Base-by-base conservation (phyloP, 495 filamentous ascomycete species). In the Penicilliopsis zonata region DNA sequence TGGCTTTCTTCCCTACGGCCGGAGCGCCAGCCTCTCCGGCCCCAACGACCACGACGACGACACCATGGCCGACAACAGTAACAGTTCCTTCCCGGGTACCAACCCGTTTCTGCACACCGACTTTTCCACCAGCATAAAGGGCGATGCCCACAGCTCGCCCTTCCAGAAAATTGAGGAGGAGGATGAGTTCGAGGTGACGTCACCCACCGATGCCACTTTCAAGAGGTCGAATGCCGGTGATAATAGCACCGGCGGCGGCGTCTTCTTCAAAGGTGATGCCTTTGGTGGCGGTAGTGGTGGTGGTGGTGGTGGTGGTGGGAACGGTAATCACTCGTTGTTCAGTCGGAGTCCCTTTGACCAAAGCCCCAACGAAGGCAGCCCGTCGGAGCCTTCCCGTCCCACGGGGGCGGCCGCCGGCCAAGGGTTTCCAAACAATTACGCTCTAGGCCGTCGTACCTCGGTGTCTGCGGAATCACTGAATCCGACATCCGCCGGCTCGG, bases 401-500 rank as follows among this genome's bases (percentile, higher is more conserved):
- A 51, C 41, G 1, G 52, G 44, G 9, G n/a, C n/a, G n/a, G 42
- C 48, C 13, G 47, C 49, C 33, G 57, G 67, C 18, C 75, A 83
- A 30, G 81, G 79, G 35, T 86, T 94, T 46, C 92, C 92, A 26
- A 80, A 71, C 39, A 87, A 95, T 49, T 98, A 95, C 57, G 88
- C 87, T 50, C 75, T 94, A 65, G 80, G 71, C 46, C 82, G 90
- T 37, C 84, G 90, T 28, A 94, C 86, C 13, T 96, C 90, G 5
- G 92, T 98, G 18, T 96, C 92, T 29, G 90, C 90, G 29, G 90
- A 98, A 57, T 94, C 86, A 3, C 67, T 98, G 41, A 93, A 92
- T 55, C 90, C 90, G 10, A 79, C 80, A 20, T 77, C 80, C 5
- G 76, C 83, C 21, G 70, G 73, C 36, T 74, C 80, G 44, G 85